phyloP scores from a whole-genome alignment of 768 basidiomycete genomes.

The Suillus placidus region DNA sequence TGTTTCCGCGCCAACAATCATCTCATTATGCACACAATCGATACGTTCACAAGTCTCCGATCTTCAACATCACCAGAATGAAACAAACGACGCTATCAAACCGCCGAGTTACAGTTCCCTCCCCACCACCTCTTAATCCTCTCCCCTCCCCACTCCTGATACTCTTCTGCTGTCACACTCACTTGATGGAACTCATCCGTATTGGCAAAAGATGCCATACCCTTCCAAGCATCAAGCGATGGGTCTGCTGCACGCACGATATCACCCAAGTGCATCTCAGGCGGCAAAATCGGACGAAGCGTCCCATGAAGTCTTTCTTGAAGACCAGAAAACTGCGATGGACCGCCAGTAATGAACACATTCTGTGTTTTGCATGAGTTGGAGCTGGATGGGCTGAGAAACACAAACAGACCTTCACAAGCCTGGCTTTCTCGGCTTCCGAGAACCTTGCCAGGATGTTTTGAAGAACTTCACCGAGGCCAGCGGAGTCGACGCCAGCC shows the following conservation, averaged over 20 bases:
- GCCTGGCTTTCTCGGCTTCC: slow-evolving; percentile 62
- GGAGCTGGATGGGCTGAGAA: not conserved
- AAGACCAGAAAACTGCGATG: slow-evolving; percentile 75
- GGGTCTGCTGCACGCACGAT: slow-evolving; percentile 69
- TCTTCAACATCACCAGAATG: not conserved
- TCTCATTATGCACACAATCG: too few relatives aligned
- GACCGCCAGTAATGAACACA: slow-evolving; percentile 85
- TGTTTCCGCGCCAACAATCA: too few relatives aligned
- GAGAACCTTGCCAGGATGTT: slow-evolving; percentile 77
- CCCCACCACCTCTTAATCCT: slow-evolving; percentile 90
- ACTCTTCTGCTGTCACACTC: slow-evolving; percentile 76
- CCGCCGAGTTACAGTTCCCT: slow-evolving; percentile 74
- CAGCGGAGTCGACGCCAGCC: slow-evolving; percentile 94
- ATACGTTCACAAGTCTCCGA: too few relatives aligned
- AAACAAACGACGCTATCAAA: slow-evolving; percentile 9
- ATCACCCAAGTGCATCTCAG: slow-evolving; percentile 66
- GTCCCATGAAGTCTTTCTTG: slow-evolving; percentile 65
- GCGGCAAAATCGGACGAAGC: slow-evolving; percentile 84
- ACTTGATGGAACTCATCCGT: slow-evolving; percentile 56
- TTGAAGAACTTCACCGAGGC: slow-evolving; percentile 89
- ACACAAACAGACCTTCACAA: slow-evolving; percentile 66
- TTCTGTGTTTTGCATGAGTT: slow-evolving; percentile 51
- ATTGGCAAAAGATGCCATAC: slow-evolving; percentile 80
- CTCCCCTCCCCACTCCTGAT: slow-evolving; percentile 89
- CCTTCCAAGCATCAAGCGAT: slow-evolving; percentile 81